Base-by-base conservation (phyloP, 176 grass and related monocot genomes). In the Oryza meyeriana region DNA sequence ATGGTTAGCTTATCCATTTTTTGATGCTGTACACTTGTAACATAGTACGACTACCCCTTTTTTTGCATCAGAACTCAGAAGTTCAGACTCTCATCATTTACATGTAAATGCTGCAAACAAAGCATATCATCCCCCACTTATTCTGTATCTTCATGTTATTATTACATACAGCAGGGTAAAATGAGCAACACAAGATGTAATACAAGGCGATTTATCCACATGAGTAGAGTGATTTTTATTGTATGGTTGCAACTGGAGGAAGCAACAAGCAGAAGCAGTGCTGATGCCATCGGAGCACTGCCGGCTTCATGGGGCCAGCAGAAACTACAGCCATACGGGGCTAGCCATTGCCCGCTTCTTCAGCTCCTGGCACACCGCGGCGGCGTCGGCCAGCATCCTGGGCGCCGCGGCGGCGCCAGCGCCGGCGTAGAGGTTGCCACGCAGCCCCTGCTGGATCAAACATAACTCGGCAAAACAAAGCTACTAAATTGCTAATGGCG, bases 321-420 rank as follows among this genome's bases (percentile, higher is more conserved):
- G 66, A 62, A 79, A 47, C 11, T 75, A 76, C 68, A 84, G 29
- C 74, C 88, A 90, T 13, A 62, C 69, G 34, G 82, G 79, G 35
- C 70, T 71, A 18, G 69, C 55, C 66, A 66, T n/a, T 22, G 41
- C 22, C 45, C 32, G 5, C 81, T 24, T 79, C 64, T 71, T 76
- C 10, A 85, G 44, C 26, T 71, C 82, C 11, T 85, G 34, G 52
- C 35, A 72, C 66, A 22, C 26, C 3, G 50, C 50, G 26, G 42
- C 32, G 65, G 63, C 41, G 64, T 1, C 44, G 31, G 67, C 31
- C 5, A 75, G 12, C 11, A 24, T 12, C 48, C 11, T 57, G 0
- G 66, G 35, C 66, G 12, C 52, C 2, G 6, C 36, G 31, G 32
- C 38, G 66, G 35, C 66, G 12, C 52, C 2, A 6, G 11, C 32